Evolutionary conservation across 345 rosid species (phyloP).

Genomic region (Populus davidiana): DNA sequence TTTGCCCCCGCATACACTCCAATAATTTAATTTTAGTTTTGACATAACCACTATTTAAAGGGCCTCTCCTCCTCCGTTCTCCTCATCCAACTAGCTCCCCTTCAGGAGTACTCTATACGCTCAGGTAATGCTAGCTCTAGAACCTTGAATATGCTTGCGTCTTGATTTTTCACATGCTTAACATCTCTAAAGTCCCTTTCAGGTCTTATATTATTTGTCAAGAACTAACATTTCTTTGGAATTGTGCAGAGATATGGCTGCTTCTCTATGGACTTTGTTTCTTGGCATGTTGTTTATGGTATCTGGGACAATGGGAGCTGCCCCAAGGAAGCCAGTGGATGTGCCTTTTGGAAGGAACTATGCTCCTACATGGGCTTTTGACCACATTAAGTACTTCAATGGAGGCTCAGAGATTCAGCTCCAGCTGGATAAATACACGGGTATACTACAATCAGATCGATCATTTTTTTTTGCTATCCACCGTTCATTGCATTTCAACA

Average conservation of each 20-base stretch:
- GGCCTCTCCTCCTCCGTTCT: neutral
- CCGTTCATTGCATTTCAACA: neutral
- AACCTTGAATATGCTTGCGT: no score
- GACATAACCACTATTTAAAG: conserved; percentile 1
- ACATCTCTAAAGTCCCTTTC: neutral
- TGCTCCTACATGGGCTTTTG: conserved; percentile 83
- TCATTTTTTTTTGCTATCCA: neutral
- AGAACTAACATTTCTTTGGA: neutral
- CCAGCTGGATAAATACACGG: conserved; percentile 70
- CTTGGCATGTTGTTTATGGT: conserved; percentile 41
- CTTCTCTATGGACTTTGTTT: conserved; percentile 16
- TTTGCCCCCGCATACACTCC: neutral
- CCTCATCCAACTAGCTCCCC: neutral
- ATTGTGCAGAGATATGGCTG: neutral
- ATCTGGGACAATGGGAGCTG: conserved; percentile 46
- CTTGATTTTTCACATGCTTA: neutral
- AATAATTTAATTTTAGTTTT: neutral
- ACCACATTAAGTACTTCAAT: conserved; percentile 77
- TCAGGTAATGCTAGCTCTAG: neutral
- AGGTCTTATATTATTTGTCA: neutral
- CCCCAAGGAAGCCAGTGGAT: conserved; percentile 52
- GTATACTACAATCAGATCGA: conserved; percentile 24
- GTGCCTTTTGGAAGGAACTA: conserved; percentile 82
- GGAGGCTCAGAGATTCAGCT: conserved; percentile 76
- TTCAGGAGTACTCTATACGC: neutral